Base-by-base conservation (phyloP, 345 rosid genomes). In the Trapa bicornis region DNA sequence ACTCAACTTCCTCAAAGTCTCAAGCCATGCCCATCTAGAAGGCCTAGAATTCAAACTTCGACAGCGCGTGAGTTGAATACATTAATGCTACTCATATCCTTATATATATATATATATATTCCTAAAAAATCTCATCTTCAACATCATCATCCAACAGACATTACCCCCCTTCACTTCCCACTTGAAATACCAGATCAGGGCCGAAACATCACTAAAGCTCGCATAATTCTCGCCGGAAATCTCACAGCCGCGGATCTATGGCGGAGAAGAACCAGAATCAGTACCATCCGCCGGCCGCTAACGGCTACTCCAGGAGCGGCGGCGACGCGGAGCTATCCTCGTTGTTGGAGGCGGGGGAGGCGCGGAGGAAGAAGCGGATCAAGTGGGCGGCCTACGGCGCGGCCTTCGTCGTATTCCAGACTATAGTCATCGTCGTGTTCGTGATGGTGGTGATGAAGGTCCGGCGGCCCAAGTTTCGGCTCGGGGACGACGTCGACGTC, bases 341-440 rank as follows among this genome's bases (percentile, higher is more conserved):
- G 29, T 70, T 68, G 15, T 47, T 70, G 14, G 45, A 71, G 1
- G 42, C 65, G 7, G 29, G 29, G 41, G 75, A 72, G 64, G 66
- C 29, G 36, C 45, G 16, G 32, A 56, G 72, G 50, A 75, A 67
- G 71, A 75, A 67, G 52, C 65, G 77, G n/a, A 67, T 67, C 36
- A 75, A 63, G 43, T 70, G 74, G 71, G 60, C 72, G 6, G 64
- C 64, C 4, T 68, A 68, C 47, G 29, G 42, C 2, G 52, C 38
- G 0, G 71, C 71, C 17, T 68, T 68, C 38, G 64, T 39, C 8
- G 71, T 68, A 41, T 68, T 68, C 33, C 71, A 68, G 38, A 37
- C 35, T 32, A 68, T 68, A 9, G 65, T 68, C 52, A 68, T 68
- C 29, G 17, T 66, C 13, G 42, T 66, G 17, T 66, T 66, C 38